Evolutionary conservation across 495 filamentous ascomycete genomes (phyloP).

Genomic region (Daldinia loculata): DNA sequence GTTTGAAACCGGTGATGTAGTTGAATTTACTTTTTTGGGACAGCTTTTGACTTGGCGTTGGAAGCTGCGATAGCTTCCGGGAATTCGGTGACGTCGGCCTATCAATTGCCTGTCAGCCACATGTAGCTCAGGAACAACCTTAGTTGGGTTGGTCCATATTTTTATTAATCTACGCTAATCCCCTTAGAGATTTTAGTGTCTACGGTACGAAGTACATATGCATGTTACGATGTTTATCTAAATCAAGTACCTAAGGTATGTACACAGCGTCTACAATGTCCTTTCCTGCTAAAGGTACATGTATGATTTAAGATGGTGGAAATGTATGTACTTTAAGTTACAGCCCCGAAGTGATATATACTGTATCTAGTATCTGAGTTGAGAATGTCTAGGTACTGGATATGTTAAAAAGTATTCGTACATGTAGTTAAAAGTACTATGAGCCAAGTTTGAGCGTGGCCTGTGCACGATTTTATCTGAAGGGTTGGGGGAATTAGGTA

Average conservation of each 20-base stretch:
- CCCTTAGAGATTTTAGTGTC: neutral
- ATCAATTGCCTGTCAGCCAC: constrained; percentile 11
- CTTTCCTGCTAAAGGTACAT: too few relatives aligned
- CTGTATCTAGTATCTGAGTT: too few relatives aligned
- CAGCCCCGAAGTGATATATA: neutral
- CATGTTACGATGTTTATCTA: too few relatives aligned
- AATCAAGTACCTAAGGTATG: neutral
- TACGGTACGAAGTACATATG: neutral
- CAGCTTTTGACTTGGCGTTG: constrained; percentile 21
- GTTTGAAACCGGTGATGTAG: constrained; percentile 5
- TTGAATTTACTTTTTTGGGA: constrained; percentile 37
- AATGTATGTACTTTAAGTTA: too few relatives aligned
- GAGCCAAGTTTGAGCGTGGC: too few relatives aligned
- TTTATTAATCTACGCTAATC: neutral
- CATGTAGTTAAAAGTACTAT: too few relatives aligned
- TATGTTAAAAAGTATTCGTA: too few relatives aligned
- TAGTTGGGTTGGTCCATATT: neutral
- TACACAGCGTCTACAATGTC: neutral
- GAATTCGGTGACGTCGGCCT: constrained; percentile 32
- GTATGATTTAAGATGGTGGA: too few relatives aligned
- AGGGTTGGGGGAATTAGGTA: too few relatives aligned
- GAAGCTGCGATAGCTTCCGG: constrained; percentile 15
- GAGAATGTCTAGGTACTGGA: too few relatives aligned
- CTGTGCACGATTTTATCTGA: too few relatives aligned
- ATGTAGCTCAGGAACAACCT: neutral